phyloP scores from a whole-genome alignment of 306 rosid species.

The Sicyos edulis region DNA sequence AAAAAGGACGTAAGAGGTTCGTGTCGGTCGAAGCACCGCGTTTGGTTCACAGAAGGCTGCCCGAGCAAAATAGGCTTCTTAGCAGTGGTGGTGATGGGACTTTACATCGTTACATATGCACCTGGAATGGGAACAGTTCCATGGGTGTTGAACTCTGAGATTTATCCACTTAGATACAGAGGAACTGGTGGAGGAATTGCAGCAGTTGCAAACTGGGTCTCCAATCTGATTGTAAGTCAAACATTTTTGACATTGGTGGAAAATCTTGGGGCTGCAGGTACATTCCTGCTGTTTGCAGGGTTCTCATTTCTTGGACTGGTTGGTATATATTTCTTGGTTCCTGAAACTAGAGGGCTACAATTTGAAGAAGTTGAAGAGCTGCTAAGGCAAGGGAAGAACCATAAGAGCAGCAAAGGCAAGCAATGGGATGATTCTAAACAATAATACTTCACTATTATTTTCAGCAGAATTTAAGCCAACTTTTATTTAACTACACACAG shows the following conservation, averaged over 20 bases:
- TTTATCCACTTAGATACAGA: slow-evolving; percentile 64
- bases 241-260: slow-evolving; percentile 58
- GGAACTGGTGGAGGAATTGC: slow-evolving; percentile 80
- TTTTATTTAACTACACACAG: not conserved
- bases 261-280: slow-evolving; percentile 46
- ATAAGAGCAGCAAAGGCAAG: not conserved
- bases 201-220: slow-evolving; percentile 69
- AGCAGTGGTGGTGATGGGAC: slow-evolving; percentile 54
- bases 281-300: slow-evolving; percentile 65
- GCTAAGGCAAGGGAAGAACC: slow-evolving; percentile 38
- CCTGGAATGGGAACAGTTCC: slow-evolving; percentile 87
- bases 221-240: slow-evolving; percentile 62
- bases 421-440: not conserved
- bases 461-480: not conserved
- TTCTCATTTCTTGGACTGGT: slow-evolving; percentile 49
- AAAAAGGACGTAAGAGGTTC: slow-evolving; percentile 23
- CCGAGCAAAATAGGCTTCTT: slow-evolving; percentile 63
- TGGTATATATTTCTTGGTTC: slow-evolving; percentile 43
- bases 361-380: slow-evolving; percentile 62
- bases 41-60: slow-evolving; percentile 69
- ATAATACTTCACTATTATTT: too few relatives aligned
- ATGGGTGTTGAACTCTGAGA: slow-evolving; percentile 79
- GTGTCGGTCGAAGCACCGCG: slow-evolving; percentile 35
- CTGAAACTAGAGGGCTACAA: slow-evolving; percentile 62
- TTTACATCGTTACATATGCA: slow-evolving; percentile 55